Evolutionary conservation across 805 yeast species (phyloP).

Genomic region (Tetrapisispora iriomotensis): DNA sequence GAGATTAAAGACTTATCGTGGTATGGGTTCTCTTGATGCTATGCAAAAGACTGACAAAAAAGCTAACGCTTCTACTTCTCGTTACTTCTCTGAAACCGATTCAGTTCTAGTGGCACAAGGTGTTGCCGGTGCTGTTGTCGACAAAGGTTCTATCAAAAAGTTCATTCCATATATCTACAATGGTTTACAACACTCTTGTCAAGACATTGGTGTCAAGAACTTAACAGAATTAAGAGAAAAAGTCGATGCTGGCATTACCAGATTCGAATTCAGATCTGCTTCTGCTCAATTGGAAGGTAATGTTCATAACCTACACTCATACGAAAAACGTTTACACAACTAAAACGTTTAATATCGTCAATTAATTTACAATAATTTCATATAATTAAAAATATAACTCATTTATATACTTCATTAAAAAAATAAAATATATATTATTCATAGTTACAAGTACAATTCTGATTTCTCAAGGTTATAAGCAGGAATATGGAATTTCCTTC

Average conservation of each 20-base stretch:
- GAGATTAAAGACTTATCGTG: slow-evolving; percentile 94
- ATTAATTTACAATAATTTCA: not conserved
- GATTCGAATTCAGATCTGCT: slow-evolving; percentile 97
- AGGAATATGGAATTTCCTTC: no score
- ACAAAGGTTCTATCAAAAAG: slow-evolving; percentile 90
- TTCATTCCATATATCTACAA: slow-evolving; percentile 88
- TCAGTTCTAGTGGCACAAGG: slow-evolving; percentile 97
- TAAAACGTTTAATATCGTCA: slow-evolving; percentile 26
- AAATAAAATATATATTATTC: no score
- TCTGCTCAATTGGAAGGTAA: slow-evolving; percentile 99
- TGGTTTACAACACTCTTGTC: slow-evolving; percentile 97
- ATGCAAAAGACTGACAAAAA: slow-evolving; percentile 82
- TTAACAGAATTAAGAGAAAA: slow-evolving; percentile 50
- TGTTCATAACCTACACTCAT: slow-evolving; percentile 90
- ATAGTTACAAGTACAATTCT: no score
- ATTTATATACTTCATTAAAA: no score
- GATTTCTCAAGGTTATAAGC: no score
- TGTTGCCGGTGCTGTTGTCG: slow-evolving; percentile 93
- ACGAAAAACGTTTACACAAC: slow-evolving; percentile 94
- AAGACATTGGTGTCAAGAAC: slow-evolving; percentile 86
- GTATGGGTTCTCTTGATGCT: slow-evolving; percentile 99
- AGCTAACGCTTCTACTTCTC: slow-evolving; percentile 95
- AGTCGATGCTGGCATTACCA: slow-evolving; percentile 58
- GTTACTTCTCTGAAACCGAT: slow-evolving; percentile 95
- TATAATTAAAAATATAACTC: no score